A percentile compares a stretch with the other conserved stretches of the same genome.
phyloP scores from a whole-genome alignment of 2,329 filamentous ascomycete genomes.

The Shiraia sp. region DNA sequence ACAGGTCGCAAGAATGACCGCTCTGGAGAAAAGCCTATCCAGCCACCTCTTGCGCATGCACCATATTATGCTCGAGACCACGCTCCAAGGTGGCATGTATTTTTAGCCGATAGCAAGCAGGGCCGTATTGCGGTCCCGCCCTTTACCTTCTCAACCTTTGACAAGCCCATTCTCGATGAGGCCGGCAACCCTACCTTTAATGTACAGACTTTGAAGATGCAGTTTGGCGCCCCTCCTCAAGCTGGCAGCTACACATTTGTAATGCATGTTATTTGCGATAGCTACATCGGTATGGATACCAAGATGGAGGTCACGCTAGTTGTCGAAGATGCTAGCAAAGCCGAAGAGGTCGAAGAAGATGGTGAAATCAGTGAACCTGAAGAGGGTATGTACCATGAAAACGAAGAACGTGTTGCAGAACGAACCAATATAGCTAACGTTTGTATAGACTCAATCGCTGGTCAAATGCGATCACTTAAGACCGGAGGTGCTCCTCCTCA shows the following conservation, averaged over 20 bases:
- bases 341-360: conserved; percentile 76
- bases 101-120: conserved; percentile 91
- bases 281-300: conserved; percentile 91
- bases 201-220: conserved; percentile 94
- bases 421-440: conserved; percentile 26
- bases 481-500: conserved; percentile 61
- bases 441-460: conserved; percentile 76
- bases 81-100: conserved; percentile 89
- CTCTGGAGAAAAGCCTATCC: conserved; percentile 65
- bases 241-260: conserved; percentile 92
- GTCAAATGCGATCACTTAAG: conserved; percentile 88
- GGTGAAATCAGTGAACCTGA: conserved; percentile 98
- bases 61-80: conserved; percentile 90
- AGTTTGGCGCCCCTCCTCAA: conserved; percentile 93
- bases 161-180: conserved; percentile 81
- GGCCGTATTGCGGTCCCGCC: conserved; percentile 96
- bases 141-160: conserved; percentile 91
- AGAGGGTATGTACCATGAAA: conserved; percentile 91
- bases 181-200: conserved; percentile 87
- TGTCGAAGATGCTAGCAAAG: conserved; percentile 88
- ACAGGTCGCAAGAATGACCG: conserved; percentile 73
- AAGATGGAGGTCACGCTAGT: conserved; percentile 88
- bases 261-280: conserved; percentile 91
- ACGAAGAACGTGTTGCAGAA: too few relatives aligned
- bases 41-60: conserved; percentile 85